A percentile compares a stretch with the other conserved stretches of the same genome.
Evolutionary conservation across 345 rosid species (phyloP).

Genomic region (Syzygium jambos): DNA sequence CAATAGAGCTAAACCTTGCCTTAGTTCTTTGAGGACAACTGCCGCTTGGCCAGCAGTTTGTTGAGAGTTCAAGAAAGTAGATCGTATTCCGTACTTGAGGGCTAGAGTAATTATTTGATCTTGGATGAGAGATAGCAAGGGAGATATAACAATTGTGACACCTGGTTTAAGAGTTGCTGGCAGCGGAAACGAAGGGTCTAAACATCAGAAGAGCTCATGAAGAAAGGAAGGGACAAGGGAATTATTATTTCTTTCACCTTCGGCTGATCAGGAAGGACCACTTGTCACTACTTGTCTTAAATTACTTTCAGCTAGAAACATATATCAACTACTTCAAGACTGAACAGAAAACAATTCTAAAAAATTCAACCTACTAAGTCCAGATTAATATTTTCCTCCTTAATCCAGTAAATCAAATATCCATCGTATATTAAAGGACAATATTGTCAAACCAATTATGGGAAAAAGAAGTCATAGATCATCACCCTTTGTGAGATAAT

Average conservation of each 20-base stretch:
- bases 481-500: too few relatives aligned
- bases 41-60: slow-evolving; percentile 72
- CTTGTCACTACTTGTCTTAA: neutral
- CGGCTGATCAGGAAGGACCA: neutral
- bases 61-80: slow-evolving; percentile 78
- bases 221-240: neutral
- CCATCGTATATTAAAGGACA: neutral
- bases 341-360: neutral
- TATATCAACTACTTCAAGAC: neutral
- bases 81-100: slow-evolving; percentile 41
- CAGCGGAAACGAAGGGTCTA: slow-evolving; percentile 33
- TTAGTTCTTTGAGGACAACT: slow-evolving; percentile 35
- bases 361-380: too few relatives aligned
- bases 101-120: slow-evolving; percentile 41
- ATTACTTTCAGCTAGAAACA: neutral
- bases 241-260: neutral
- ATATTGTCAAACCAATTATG: too few relatives aligned
- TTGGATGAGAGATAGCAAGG: slow-evolving; percentile 78
- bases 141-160: slow-evolving; percentile 79
- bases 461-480: neutral
- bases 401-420: too few relatives aligned
- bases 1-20: neutral
- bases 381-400: neutral
- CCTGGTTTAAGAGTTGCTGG: slow-evolving; percentile 85
- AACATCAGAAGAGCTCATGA: neutral